Conservation (phyloP, 1,284 basidiomycete genomes). For the Takashimella koratensis region DNA sequence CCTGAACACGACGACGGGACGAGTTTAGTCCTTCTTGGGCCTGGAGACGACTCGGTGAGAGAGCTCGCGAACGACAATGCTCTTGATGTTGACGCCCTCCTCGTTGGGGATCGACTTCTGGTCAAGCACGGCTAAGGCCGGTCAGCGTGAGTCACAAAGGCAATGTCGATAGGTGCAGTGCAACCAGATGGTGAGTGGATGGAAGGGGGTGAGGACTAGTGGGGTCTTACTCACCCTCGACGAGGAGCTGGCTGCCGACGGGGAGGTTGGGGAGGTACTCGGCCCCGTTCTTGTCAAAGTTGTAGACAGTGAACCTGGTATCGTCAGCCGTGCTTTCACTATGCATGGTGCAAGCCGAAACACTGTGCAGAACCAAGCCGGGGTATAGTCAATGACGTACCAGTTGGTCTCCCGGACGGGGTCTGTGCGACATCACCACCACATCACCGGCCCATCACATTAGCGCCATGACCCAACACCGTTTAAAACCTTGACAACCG, state of each 20-base stretch:
- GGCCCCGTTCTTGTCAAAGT: constrained; percentile 29
- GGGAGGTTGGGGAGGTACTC: constrained; percentile 24
- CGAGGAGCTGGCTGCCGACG: constrained; percentile 32
- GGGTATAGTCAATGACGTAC: constrained; percentile 5
- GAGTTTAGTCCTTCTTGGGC: constrained; percentile 15
- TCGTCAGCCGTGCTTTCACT: constrained; percentile 16
- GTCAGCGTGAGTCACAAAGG: no score
- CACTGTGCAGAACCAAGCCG: no score
- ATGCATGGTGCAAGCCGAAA: neutral
- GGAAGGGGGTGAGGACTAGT: neutral
- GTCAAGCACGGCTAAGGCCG: neutral
- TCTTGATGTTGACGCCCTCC: neutral
- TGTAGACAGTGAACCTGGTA: constrained; percentile 40
- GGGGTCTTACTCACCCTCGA: constrained; percentile 29
- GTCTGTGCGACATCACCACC: constrained; percentile 5
- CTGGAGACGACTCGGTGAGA: constrained; percentile 16
- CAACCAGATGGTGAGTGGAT: no score
- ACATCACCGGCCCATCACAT: neutral
- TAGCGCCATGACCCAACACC: no score
- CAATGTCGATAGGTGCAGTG: no score
- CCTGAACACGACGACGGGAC: no score
- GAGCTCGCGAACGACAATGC: constrained; percentile 32
- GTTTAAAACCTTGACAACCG: no score
- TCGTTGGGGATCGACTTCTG: neutral
- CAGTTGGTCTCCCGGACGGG: constrained; percentile 25